Conservation (phyloP, 495 filamentous ascomycete genomes). For the Trichoderma reesei region DNA sequence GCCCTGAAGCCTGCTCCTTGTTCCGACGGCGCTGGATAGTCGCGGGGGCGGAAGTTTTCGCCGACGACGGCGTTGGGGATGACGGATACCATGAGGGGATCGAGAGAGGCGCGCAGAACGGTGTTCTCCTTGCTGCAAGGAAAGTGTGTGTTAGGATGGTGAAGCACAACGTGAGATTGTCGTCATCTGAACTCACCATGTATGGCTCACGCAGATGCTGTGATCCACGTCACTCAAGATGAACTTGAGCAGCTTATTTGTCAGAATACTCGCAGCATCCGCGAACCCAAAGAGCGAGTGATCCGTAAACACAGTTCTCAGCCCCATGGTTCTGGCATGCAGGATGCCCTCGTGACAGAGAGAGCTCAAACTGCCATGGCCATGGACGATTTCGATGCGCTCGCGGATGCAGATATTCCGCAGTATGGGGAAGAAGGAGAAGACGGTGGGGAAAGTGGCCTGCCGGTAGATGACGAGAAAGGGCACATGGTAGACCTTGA, state of each 20-base stretch:
- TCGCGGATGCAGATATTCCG: slow-evolving; percentile 92
- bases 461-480: slow-evolving; percentile 93
- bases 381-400: slow-evolving; percentile 92
- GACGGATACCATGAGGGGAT: slow-evolving; percentile 92
- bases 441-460: slow-evolving; percentile 92
- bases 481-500: slow-evolving; percentile 96
- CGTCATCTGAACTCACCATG: slow-evolving; percentile 52
- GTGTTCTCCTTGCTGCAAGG: slow-evolving; percentile 85
- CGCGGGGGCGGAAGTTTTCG: slow-evolving; percentile 78
- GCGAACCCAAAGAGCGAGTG: slow-evolving; percentile 98
- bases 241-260: slow-evolving; percentile 95
- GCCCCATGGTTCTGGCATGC: slow-evolving; percentile 90
- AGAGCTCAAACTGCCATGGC: slow-evolving; percentile 83
- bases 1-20: slow-evolving; percentile 22
- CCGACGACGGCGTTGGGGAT: slow-evolving; percentile 97
- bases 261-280: slow-evolving; percentile 88
- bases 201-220: slow-evolving; percentile 96
- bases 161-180: background rate
- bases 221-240: slow-evolving; percentile 94
- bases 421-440: slow-evolving; percentile 95
- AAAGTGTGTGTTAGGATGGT: background rate
- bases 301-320: slow-evolving; percentile 93
- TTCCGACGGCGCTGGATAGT: slow-evolving; percentile 28
- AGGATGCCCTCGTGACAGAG: slow-evolving; percentile 92
- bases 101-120: slow-evolving; percentile 84